Percentiles rank a stretch among this genome's conserved stretches.
phyloP scores from a whole-genome alignment of 495 filamentous ascomycete species.

The Cetradonia linearis region DNA sequence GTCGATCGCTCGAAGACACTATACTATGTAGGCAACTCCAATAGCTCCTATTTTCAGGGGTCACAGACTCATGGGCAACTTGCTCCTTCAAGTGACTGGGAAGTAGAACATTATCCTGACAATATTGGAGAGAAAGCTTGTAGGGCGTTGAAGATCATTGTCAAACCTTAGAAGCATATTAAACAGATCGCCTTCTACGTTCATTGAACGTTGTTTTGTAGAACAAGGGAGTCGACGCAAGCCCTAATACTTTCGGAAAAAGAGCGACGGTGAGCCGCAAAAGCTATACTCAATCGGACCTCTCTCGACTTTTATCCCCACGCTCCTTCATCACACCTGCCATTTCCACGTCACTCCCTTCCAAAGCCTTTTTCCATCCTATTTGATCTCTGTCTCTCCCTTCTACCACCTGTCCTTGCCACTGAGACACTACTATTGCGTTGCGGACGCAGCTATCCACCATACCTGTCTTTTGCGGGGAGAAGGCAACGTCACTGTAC shows the following conservation, averaged over 20 bases:
- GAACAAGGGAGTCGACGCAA: not conserved
- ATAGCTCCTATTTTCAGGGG: not conserved
- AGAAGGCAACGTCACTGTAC: constrained; percentile 24
- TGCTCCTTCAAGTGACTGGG: not conserved
- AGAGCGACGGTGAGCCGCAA: constrained; percentile 14
- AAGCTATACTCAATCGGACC: constrained; percentile 14
- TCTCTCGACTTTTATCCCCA: constrained; percentile 21
- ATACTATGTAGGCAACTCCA: too few relatives aligned
- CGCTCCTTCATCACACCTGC: constrained; percentile 27
- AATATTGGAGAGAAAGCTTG: not conserved
- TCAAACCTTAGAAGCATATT: not conserved
- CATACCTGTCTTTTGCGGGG: constrained; percentile 21
- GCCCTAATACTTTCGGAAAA: constrained; percentile 5
- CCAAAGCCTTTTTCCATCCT: constrained; percentile 27
- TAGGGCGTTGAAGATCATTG: not conserved
- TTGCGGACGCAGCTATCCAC: constrained; percentile 11
- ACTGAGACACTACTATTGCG: constrained; percentile 18
- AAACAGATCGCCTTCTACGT: not conserved
- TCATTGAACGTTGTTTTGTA: not conserved
- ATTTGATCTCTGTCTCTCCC: constrained; percentile 22
- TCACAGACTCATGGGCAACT: not conserved
- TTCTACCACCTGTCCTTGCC: constrained; percentile 25
- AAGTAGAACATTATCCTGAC: not conserved
- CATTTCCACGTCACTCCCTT: constrained; percentile 32
- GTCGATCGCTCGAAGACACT: not conserved